Evolutionary conservation across 129 eudicot genomes (phyloP), one percentile per base, ranked within the genome.

Genomic region (Artemisia annua): DNA sequence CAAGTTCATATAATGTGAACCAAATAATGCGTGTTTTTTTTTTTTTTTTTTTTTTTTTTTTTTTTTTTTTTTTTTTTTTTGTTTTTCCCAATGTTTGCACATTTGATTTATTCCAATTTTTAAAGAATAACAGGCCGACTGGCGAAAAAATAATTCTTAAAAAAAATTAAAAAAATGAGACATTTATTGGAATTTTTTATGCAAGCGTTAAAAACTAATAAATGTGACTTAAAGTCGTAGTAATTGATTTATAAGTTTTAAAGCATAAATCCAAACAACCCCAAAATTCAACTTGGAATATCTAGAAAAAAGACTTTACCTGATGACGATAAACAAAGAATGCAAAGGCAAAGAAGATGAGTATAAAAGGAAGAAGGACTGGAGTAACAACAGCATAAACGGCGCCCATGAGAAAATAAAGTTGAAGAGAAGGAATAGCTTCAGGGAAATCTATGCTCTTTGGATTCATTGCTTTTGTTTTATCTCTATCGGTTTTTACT

Each of bases 311-410:
- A 67, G 69, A 18, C 32, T 77, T 71, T 64, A 92, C 98, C 96
- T 92, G 98, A 74, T 92, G 98, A 78, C 98, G 98, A 39, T 92
- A 92, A 9, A 92, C 95, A 39, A 92, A 83, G 86, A 81, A 92
- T 6, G 98, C 98, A 19, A 92, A 89, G 18, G 84, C 85, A 12
- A 92, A 92, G 87, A 92, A 92, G 77, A 92, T 74, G 67, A 92
- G 78, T 61, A 92, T 75, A 75, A 92, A 92, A 35, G 98, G 98
- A 35, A 92, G 88, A 71, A 92, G 96, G 69, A 92, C 82, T 11
- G 98, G 98, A 46, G 98, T 89, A 28, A 92, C 88, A 12, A 82
- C 91, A 66, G 93, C 90, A 80, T 92, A 92, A 14, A 92, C 98
- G 39, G 88, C 75, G 0, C 98, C 98, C 35, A 92, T 82, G 20